Percentiles rank a stretch among this genome's conserved stretches.
These are phyloP conservation scores for Entomortierella lignicola DNA, from an alignment of 192 early-diverging fungal species.

Conservation along the genomic window DNA sequence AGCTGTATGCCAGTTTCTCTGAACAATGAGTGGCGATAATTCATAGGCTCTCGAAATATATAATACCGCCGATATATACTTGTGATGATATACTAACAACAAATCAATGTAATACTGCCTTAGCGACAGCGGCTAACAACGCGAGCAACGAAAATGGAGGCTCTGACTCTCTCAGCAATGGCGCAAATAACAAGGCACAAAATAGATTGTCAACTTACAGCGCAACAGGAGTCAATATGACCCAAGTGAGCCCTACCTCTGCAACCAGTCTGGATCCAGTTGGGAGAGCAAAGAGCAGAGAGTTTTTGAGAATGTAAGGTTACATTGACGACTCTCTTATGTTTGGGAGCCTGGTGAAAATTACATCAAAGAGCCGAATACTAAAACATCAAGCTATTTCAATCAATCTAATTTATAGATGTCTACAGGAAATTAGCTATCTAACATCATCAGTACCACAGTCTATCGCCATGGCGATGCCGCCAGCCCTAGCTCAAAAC, in stretches of 20 bases:
- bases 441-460: slow-evolving; percentile 42
- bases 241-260: slow-evolving; percentile 49
- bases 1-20: not conserved
- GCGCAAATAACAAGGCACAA: slow-evolving; percentile 28
- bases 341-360: not conserved
- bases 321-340: not conserved
- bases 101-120: slow-evolving; percentile 3
- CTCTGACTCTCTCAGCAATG: not conserved
- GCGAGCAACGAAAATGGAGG: not conserved
- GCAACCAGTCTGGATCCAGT: slow-evolving; percentile 24
- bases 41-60: not conserved
- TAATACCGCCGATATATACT: not conserved
- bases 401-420: slow-evolving; percentile 7
- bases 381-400: not conserved
- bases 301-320: slow-evolving; percentile 51
- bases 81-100: not conserved
- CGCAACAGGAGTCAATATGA: slow-evolving; percentile 35
- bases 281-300: slow-evolving; percentile 52
- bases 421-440: slow-evolving; percentile 53
- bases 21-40: not conserved
- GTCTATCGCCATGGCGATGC: slow-evolving; percentile 27
- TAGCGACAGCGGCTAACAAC: slow-evolving; percentile 2
- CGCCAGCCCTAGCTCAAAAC: slow-evolving; percentile 11
- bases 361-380: not conserved
- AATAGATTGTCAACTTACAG: slow-evolving; percentile 52